Evolutionary conservation across 169 alveolate species (phyloP).

Genomic region (Perkinsus chesapeaki): DNA sequence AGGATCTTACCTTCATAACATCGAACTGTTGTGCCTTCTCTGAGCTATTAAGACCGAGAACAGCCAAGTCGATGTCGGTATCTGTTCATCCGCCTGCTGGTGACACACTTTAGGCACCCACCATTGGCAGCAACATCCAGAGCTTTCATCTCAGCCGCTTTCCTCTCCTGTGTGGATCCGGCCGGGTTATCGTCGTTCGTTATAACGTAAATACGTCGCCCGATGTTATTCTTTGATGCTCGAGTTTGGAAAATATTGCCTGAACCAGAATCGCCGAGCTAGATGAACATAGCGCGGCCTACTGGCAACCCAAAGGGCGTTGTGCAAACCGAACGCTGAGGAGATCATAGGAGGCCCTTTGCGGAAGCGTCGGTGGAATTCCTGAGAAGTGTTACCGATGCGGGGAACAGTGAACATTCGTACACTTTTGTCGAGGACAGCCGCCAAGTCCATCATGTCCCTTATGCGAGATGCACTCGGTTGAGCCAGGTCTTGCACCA

Average conservation of each 20-base stretch:
- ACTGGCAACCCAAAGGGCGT: background rate
- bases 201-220: background rate
- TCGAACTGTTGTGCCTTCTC: background rate
- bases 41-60: background rate
- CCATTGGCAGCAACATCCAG: background rate
- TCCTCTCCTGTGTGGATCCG: background rate
- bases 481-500: background rate
- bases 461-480: background rate
- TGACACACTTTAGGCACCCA: background rate
- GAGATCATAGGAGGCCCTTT: background rate
- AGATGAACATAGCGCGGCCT: background rate
- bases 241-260: background rate
- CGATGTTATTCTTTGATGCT: background rate
- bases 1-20: background rate
- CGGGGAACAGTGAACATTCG: background rate
- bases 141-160: background rate
- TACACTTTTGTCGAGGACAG: background rate
- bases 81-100: background rate
- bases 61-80: background rate
- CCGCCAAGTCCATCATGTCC: background rate
- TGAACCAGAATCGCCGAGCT: background rate
- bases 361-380: background rate
- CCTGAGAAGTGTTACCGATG: background rate
- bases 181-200: background rate
- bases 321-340: background rate